A percentile compares a stretch with the other conserved stretches of the same genome.
These are phyloP conservation scores for Penicilliopsis zonata DNA, from an alignment of 495 filamentous ascomycete species.

Conservation along the genomic window DNA sequence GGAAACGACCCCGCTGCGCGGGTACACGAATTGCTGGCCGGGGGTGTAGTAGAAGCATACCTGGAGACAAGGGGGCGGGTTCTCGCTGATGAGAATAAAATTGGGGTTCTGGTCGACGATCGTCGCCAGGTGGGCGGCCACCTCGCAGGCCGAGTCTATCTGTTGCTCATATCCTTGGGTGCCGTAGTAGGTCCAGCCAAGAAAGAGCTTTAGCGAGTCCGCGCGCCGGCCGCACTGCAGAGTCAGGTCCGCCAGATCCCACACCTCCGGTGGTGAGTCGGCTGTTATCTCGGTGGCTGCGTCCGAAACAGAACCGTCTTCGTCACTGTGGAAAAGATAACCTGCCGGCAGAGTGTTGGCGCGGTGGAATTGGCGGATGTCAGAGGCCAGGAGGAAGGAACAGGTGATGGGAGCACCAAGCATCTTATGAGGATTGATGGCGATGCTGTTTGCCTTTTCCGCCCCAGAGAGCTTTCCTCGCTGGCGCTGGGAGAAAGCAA, in stretches of 20 bases:
- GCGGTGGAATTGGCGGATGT: slow-evolving; percentile 60
- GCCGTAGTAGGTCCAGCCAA: slow-evolving; percentile 86
- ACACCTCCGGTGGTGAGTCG: slow-evolving; percentile 44
- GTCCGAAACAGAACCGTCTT: too few relatives aligned
- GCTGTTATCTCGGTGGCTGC: slow-evolving; percentile 13
- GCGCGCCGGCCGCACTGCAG: slow-evolving; percentile 84
- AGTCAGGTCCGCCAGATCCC: slow-evolving; percentile 88
- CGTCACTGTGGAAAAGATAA: slow-evolving; percentile 87
- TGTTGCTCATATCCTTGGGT: slow-evolving; percentile 44
- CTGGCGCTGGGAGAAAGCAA: slow-evolving; percentile 59
- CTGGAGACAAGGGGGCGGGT: slow-evolving; percentile 81
- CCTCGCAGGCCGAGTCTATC: slow-evolving; percentile 56
- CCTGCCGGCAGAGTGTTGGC: slow-evolving; percentile 81
- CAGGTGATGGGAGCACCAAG: slow-evolving; percentile 82
- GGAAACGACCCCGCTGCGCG: slow-evolving; percentile 16
- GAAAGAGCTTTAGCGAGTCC: slow-evolving; percentile 75
- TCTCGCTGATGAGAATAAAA: slow-evolving; percentile 59
- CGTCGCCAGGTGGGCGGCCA: slow-evolving; percentile 51
- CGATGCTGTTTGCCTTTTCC: slow-evolving; percentile 64
- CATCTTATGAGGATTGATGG: slow-evolving; percentile 96
- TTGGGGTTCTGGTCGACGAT: slow-evolving; percentile 40
- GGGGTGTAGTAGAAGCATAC: slow-evolving; percentile 86
- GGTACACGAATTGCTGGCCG: slow-evolving; percentile 34
- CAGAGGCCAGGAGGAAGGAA: slow-evolving; percentile 71
- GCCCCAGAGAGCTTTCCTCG: slow-evolving; percentile 53